A percentile compares a stretch with the other conserved stretches of the same genome.
Conservation (phyloP, 129 eudicot genomes). For the Glebionis coronaria region DNA sequence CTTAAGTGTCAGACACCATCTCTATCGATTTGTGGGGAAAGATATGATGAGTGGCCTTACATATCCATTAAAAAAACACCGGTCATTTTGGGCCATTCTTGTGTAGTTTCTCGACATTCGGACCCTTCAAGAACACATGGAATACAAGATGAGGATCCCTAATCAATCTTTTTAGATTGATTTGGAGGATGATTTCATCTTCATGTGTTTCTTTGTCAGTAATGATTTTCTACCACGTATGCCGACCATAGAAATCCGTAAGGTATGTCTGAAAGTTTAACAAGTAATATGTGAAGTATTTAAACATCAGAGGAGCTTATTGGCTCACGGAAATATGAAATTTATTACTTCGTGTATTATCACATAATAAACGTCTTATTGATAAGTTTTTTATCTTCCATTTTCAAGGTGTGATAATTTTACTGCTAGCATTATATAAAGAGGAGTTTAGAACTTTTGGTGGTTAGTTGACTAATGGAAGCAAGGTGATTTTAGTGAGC, state of each 20-base stretch:
- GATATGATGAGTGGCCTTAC: constrained; percentile 37
- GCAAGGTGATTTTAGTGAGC: constrained; percentile 47
- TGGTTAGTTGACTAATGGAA: constrained; percentile 72
- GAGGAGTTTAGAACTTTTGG: constrained; percentile 58
- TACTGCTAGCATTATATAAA: constrained; percentile 70
- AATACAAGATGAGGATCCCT: constrained; percentile 66
- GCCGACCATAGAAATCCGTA: constrained; percentile 88
- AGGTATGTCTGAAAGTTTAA: constrained; percentile 39
- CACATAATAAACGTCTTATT: too few species aligned
- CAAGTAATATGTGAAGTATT: neutral
- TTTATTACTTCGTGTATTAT: too few species aligned
- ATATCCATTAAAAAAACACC: constrained; percentile 69
- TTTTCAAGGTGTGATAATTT: constrained; percentile 69
- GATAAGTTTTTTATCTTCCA: neutral
- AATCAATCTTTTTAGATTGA: constrained; percentile 57
- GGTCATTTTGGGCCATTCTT: constrained; percentile 79
- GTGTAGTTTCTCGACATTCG: constrained; percentile 76
- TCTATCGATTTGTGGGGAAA: too few species aligned
- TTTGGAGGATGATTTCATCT: constrained; percentile 80
- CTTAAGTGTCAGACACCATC: too few species aligned
- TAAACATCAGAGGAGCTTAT: too few species aligned
- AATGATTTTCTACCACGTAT: constrained; percentile 82
- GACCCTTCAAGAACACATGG: constrained; percentile 74
- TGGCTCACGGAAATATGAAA: too few species aligned
- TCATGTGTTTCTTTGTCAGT: constrained; percentile 86